Conservation (phyloP, 331 rosid species). For the Malus hybrid region DNA sequence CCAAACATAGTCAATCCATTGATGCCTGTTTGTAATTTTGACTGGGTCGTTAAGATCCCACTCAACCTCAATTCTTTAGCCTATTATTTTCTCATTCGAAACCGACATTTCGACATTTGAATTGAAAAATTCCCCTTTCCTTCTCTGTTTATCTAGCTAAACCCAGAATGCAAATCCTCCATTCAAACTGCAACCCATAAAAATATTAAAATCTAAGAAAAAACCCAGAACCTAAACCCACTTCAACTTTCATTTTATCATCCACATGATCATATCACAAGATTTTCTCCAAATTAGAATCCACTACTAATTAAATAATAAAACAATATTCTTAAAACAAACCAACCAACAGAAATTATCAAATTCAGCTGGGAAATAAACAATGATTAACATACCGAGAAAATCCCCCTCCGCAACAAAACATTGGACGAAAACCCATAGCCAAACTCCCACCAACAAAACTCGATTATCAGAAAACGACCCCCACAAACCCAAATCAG, state of each 20-base stretch:
- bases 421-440: conserved; percentile 47
- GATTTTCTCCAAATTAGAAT: not conserved
- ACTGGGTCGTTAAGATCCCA: conserved; percentile 2
- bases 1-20: not conserved
- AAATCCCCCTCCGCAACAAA: conserved; percentile 50
- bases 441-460: conserved; percentile 24
- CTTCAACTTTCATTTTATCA: not conserved
- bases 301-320: conserved; percentile 4
- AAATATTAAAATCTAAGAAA: not conserved
- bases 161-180: conserved; percentile 4
- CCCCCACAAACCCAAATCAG: conserved; percentile 3
- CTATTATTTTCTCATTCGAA: not conserved
- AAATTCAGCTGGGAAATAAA: not conserved
- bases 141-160: conserved; percentile 18
- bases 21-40: not conserved
- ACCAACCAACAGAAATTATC: not conserved
- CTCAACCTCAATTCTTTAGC: not conserved
- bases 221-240: not conserved
- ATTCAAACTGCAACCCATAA: not conserved
- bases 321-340: not conserved
- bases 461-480: not conserved
- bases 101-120: not conserved
- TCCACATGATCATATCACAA: not conserved
- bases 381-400: conserved; percentile 47
- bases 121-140: not conserved